Base-by-base conservation (phyloP, 257 asterid species). In the Lavandula angustifolia region DNA sequence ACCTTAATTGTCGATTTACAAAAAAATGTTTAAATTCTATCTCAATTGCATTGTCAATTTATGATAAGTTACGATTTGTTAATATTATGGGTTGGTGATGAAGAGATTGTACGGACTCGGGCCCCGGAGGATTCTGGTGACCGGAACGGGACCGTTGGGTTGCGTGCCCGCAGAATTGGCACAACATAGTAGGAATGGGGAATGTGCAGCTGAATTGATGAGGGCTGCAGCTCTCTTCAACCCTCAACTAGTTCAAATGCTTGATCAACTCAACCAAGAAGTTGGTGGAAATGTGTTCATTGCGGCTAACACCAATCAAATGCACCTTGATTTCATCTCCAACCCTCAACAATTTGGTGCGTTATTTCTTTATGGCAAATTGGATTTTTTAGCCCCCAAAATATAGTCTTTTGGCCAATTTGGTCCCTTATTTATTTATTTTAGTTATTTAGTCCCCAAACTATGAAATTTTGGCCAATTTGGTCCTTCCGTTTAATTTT, bases 121-220 rank as follows among this genome's bases (percentile, higher is more conserved):
- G n/a, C 78, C 89, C 6, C 85, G 85, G 1, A 66, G 88, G 42
- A 75, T 92, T 11, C n/a, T 92, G 0, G 98, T 92, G 73, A 92
- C 96, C 0, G 98, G 98, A 2, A 82, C 89, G 1, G 98, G 98
- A 0, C 98, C 96, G 13, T 8, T 92, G 18, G 98, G 98, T 11
- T 92, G 98, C 51, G 95, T 84, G 54, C 98, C 98, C 0, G 94
- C 95, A 0, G 96, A 89, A 54, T 29, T 87, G 60, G 98, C 96
- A 0, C 60, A 13, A n/a, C 88, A 65, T 13, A 82, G 95, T 12
- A 31, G 1, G 12, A 69, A 64, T 0, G 98, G 98, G 0, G 88
- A 87, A 70, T 92, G 98, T 10, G 89, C 87, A 0, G 46, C 0
- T 1, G 87, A 80, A 4, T 67, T 89, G 62, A 83, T 81, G 29